Evolutionary conservation across 75 land plant genomes (phyloP), one percentile per base, ranked within the genome.

Genomic region (Picea sitchensis): DNA sequence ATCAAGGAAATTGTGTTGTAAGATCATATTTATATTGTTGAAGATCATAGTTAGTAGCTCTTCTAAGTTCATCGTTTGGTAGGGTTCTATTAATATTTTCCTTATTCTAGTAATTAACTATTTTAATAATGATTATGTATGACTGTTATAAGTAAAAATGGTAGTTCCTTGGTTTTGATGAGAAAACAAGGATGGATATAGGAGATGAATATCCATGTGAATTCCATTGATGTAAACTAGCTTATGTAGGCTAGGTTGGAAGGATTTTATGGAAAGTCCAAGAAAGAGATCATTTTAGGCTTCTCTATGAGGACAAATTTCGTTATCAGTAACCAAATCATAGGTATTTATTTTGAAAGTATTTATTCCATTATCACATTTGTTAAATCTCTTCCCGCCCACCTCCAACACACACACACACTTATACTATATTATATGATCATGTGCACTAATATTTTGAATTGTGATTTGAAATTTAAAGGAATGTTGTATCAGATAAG

Each of bases 171-270:
- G 26, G 26, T 26, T 0, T 26, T 26, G 26, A 26, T 26, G 26
- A 26, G 26, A 26, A 26, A 26, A 26, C 75, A 88, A 94, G 84
- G 44, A n/a, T 90, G 91, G 91, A 83, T 26, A 26, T 26, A 26
- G 26, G 26, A 26, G 26, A 26, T 26, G 26, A 26, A 26, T 26
- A 26, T 26, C 15, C 60, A 81, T 30, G 87, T 90, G 58, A 90
- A 90, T 32, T 87, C 89, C 18, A 75, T 90, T 2, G 91, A 90
- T 67, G 73, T 61, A n/a, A 87, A 90, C 73, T 89, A 90, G 56
- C 58, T 90, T 78, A 61, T 87, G 38, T 84, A 83, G 14, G 76
- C 84, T 12, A 89, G 91, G 23, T 72, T 83, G 38, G 89, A 90
- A 81, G 91, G 91, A 5, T 90, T 90, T 81, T 90, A 90, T 67